Conservation (phyloP, 2,329 filamentous ascomycete genomes). For the Monosporascus sp. region DNA sequence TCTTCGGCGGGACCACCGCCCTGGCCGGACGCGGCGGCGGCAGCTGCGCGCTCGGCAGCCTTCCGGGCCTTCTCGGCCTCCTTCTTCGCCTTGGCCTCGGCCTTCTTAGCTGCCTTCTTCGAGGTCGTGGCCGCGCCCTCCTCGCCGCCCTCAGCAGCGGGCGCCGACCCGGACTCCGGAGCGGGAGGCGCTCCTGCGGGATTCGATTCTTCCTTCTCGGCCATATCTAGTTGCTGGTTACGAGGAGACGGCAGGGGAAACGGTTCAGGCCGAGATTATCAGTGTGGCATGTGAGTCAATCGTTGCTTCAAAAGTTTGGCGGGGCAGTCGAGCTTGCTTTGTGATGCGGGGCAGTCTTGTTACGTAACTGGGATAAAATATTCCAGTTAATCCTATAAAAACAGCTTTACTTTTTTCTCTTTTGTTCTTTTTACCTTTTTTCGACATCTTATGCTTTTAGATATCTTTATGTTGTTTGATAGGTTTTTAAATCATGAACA, state of each 20-base stretch:
- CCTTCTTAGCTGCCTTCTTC: constrained; percentile 82
- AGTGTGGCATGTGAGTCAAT: neutral
- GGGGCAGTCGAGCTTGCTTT: neutral
- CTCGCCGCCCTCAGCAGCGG: neutral
- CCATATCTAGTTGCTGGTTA: neutral
- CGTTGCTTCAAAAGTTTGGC: neutral
- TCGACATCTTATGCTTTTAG: too few species aligned
- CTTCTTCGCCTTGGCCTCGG: constrained; percentile 79
- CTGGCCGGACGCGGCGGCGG: constrained; percentile 52
- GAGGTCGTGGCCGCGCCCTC: constrained; percentile 32
- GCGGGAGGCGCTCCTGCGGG: neutral
- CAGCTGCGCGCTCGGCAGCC: constrained; percentile 70
- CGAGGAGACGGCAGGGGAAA: neutral
- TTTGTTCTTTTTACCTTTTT: too few species aligned
- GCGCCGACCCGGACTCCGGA: neutral
- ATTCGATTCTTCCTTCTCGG: neutral
- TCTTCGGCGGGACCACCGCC: constrained; percentile 63
- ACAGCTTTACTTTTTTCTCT: neutral
- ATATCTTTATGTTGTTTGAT: too few species aligned
- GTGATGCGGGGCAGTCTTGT: neutral
- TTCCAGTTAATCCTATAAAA: neutral
- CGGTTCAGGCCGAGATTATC: neutral
- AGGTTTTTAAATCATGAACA: too few species aligned
- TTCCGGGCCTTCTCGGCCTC: constrained; percentile 73
- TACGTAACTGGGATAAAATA: neutral